Evolutionary conservation across 208 protist genomes (phyloP), one percentile per base, ranked within the genome.

Genomic region (Leishmania braziliensis): DNA sequence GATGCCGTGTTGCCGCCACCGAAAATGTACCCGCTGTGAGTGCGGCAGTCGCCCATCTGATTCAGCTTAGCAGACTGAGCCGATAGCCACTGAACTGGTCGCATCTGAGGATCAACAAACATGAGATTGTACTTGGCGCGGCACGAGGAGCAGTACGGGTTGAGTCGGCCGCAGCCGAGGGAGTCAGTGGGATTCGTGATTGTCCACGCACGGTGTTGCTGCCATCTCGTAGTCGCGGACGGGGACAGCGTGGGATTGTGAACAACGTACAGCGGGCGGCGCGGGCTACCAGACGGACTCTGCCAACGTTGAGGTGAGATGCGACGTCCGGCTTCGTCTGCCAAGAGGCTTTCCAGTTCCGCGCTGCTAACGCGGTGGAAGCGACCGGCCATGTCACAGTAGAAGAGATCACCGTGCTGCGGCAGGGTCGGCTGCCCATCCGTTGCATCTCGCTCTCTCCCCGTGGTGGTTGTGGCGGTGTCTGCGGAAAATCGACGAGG

Each of bases 61-160:
- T 84, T 81, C 56, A 92, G 71, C 73, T 80, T 82, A 5, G 78
- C 71, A 16, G 84, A 75, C 18, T 68, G 62, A 56, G 89, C 58
- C 18, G 88, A 87, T 16, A 82, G 84, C 79, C 85, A 90, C 53
- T 84, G 88, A 48, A 95, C 51, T 26, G 92, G 90, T 29, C 71
- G 86, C 88, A 93, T 89, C 53, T 84, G n/a, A 29, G 78, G 88
- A 70, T 95, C 92, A 5, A 97, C 94, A 29, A 93, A 81, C 69
- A 97, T 85, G 14, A 94, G 68, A 80, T 93, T 91, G 87, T 93
- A 97, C 78, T 85, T 84, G 48, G 68, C 81, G n/a, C 90, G 89
- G 84, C 94, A 97, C 5, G 84, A 84, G 58, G 72, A 72, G 79
- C 94, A 97, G 90, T 97, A 97, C 23, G 94, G 94, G 79, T 97